A percentile compares a stretch with the other conserved stretches of the same genome.
Evolutionary conservation across 176 grass and related monocot genomes (phyloP).

Genomic region (Secale cereale): DNA sequence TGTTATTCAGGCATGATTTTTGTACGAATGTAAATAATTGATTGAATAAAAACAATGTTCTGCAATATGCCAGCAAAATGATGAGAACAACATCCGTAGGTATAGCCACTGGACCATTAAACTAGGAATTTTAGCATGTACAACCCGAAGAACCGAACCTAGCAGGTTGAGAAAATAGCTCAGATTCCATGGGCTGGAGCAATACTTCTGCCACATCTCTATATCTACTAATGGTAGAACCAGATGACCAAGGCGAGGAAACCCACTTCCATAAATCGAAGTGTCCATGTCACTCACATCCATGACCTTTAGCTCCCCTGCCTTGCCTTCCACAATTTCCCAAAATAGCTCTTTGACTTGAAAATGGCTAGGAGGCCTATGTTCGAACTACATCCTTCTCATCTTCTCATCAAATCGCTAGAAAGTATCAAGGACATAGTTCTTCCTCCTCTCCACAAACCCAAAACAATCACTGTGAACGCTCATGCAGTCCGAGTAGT

Average conservation of each 20-base stretch:
- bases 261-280: constrained; percentile 80
- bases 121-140: too few species aligned
- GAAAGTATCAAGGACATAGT: constrained; percentile 54
- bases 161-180: constrained; percentile 88
- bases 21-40: too few species aligned
- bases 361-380: too few species aligned
- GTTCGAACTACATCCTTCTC: too few species aligned
- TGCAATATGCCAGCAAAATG: too few species aligned
- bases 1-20: not conserved
- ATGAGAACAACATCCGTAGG: too few species aligned
- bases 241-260: constrained; percentile 52
- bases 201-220: constrained; percentile 53
- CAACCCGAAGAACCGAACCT: too few species aligned
- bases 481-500: constrained; percentile 80
- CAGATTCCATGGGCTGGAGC: constrained; percentile 76
- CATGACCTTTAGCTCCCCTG: constrained; percentile 78
- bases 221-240: constrained; percentile 43
- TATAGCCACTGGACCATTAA: too few species aligned
- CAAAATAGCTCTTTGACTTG: constrained; percentile 22
- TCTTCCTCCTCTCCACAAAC: constrained; percentile 63
- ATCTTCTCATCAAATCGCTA: not conserved
- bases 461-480: constrained; percentile 71
- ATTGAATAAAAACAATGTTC: too few species aligned
- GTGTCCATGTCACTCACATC: constrained; percentile 90
- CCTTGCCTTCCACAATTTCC: constrained; percentile 89